Evolutionary conservation across 768 basidiomycete genomes (phyloP).

Genomic region (Suillus plorans): DNA sequence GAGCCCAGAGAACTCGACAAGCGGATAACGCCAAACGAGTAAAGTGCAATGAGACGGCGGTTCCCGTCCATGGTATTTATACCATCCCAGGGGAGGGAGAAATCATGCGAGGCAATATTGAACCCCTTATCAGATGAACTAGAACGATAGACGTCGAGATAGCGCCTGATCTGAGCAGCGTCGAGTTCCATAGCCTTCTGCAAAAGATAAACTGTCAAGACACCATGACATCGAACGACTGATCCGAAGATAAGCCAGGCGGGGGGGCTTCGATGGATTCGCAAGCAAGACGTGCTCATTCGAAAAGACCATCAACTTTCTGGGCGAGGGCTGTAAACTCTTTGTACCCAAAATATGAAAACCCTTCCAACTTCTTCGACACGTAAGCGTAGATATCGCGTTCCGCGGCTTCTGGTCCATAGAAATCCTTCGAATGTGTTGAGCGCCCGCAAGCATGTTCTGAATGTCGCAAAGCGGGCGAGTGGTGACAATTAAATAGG

Average conservation of each 20-base stretch:
- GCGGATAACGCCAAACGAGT: too few species aligned
- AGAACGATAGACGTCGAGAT: too few species aligned
- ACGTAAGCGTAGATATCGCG: constrained; percentile 6
- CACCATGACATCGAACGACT: constrained; percentile 1
- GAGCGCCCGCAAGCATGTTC: not conserved
- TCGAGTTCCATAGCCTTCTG: too few species aligned
- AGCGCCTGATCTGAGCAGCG: too few species aligned
- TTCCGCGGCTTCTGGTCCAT: constrained; percentile 4
- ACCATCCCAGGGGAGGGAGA: too few species aligned
- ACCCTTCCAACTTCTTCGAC: constrained; percentile 1
- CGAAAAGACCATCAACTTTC: constrained; percentile 10
- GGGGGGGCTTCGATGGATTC: constrained; percentile 6
- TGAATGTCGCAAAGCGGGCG: constrained; percentile 2
- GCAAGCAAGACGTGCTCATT: constrained; percentile 13
- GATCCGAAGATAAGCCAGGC: not conserved
- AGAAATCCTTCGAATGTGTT: not conserved
- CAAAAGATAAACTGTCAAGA: too few species aligned
- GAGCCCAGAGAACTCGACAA: too few species aligned
- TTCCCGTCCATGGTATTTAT: too few species aligned
- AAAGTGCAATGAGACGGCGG: too few species aligned
- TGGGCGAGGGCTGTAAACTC: not conserved
- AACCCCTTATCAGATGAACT: too few species aligned
- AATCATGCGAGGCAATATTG: too few species aligned
- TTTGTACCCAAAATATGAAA: not conserved
- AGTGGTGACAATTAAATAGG: not conserved